Conservation (phyloP, 1,139 yeast genomes). For the Lipomyces yarrowii region DNA sequence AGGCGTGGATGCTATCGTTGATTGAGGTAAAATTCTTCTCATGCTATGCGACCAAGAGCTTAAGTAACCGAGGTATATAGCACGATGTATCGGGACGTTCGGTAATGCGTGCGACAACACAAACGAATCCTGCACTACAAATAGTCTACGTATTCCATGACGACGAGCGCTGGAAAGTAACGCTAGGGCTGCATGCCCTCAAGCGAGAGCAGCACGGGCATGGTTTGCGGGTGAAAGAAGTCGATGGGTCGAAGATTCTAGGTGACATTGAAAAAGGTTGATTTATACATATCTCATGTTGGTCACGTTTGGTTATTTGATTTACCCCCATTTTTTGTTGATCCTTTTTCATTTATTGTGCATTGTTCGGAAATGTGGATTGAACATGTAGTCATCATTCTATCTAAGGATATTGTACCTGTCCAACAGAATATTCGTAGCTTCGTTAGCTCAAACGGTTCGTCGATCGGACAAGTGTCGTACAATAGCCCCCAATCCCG, state of each 20-base stretch:
- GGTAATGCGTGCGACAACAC: constrained; percentile 25
- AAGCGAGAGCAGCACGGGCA: constrained; percentile 19
- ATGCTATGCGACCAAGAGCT: background rate
- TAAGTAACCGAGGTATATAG: background rate
- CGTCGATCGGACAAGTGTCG: constrained; percentile 85
- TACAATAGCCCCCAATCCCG: constrained; percentile 88
- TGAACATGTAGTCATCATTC: background rate
- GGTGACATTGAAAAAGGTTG: background rate
- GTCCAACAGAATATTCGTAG: background rate
- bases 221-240: constrained; percentile 18
- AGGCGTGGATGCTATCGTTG: constrained; percentile 26
- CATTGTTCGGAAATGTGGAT: background rate
- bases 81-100: constrained; percentile 17
- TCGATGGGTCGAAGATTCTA: constrained; percentile 17
- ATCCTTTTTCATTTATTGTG: background rate
- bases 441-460: constrained; percentile 57
- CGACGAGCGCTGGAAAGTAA: constrained; percentile 24
- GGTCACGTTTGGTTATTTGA: background rate
- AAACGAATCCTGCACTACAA: constrained; percentile 24
- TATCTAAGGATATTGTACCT: background rate
- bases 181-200: constrained; percentile 25
- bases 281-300: background rate
- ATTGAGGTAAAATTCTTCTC: constrained; percentile 15
- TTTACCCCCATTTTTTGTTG: background rate
- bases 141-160: constrained; percentile 20